Conservation (phyloP, 768 basidiomycete genomes). For the Mycena indigotica region DNA sequence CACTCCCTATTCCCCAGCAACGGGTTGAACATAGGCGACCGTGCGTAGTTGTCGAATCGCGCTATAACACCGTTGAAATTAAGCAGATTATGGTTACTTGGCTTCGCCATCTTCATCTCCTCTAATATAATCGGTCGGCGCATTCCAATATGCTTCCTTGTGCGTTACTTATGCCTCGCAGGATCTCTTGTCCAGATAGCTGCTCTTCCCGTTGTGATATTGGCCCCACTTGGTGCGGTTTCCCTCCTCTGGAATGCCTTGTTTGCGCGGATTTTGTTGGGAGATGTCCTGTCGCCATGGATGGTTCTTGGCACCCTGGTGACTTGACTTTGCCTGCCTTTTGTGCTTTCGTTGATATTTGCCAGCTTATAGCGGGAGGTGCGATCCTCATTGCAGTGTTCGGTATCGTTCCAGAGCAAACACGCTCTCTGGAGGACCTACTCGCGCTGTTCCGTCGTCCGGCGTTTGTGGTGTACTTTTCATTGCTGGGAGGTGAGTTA, state of each 20-base stretch:
- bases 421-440: constrained; percentile 84
- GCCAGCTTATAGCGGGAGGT: constrained; percentile 76
- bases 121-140: constrained; percentile 90
- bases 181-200: constrained; percentile 92
- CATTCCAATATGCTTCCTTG: no score
- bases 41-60: constrained; percentile 43
- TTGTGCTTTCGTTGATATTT: neutral
- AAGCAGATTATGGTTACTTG: constrained; percentile 79
- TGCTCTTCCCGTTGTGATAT: constrained; percentile 90
- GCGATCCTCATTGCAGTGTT: constrained; percentile 90
- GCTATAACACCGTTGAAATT: constrained; percentile 3
- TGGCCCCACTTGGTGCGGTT: constrained; percentile 90
- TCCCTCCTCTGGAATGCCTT: constrained; percentile 94
- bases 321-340: neutral
- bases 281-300: constrained; percentile 82
- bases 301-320: constrained; percentile 80
- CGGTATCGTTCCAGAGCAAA: constrained; percentile 88
- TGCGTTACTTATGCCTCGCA: no score
- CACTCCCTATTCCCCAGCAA: constrained; percentile 62
- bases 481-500: constrained; percentile 51
- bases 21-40: constrained; percentile 78
- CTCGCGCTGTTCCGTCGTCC: constrained; percentile 73
- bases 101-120: constrained; percentile 83
- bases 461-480: constrained; percentile 81
- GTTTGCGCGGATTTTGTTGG: constrained; percentile 82